Conservation (phyloP, 345 rosid species). For the Lepidium aucheri region DNA sequence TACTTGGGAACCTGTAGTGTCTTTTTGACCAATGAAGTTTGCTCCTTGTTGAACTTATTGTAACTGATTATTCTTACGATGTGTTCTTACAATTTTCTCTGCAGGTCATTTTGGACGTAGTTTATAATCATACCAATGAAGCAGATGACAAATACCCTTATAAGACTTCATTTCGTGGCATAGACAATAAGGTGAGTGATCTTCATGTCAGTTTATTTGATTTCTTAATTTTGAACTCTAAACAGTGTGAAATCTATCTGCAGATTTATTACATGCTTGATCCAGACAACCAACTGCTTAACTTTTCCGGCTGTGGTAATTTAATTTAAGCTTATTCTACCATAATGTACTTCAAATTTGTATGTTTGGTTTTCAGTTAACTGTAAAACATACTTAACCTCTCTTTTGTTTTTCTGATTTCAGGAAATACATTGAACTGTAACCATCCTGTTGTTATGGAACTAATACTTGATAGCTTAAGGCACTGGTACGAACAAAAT, state of each 20-base stretch:
- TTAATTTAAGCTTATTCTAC: too few species aligned
- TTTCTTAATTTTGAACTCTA: neutral
- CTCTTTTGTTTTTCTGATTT: conserved; percentile 22
- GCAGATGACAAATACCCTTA: conserved; percentile 76
- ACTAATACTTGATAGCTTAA: conserved; percentile 78
- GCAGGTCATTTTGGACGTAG: conserved; percentile 95
- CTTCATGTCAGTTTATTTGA: neutral
- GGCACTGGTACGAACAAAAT: conserved; percentile 65
- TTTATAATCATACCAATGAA: conserved; percentile 93
- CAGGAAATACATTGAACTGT: conserved; percentile 91
- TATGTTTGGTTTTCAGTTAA: neutral
- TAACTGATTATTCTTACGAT: neutral
- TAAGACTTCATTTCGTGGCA: conserved; percentile 91
- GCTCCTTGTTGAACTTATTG: neutral
- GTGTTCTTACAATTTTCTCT: conserved; percentile 1
- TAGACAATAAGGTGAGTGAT: conserved; percentile 70
- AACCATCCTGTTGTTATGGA: conserved; percentile 93
- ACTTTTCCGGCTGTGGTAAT: conserved; percentile 92
- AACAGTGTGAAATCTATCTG: conserved; percentile 12
- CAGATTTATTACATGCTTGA: conserved; percentile 94
- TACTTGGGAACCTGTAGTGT: neutral
- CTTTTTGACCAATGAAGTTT: neutral
- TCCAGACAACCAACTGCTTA: conserved; percentile 51
- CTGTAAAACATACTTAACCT: neutral
- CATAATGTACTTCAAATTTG: neutral